Base-by-base conservation (phyloP, 1,284 basidiomycete genomes). In the Moniliophthora roreri region DNA sequence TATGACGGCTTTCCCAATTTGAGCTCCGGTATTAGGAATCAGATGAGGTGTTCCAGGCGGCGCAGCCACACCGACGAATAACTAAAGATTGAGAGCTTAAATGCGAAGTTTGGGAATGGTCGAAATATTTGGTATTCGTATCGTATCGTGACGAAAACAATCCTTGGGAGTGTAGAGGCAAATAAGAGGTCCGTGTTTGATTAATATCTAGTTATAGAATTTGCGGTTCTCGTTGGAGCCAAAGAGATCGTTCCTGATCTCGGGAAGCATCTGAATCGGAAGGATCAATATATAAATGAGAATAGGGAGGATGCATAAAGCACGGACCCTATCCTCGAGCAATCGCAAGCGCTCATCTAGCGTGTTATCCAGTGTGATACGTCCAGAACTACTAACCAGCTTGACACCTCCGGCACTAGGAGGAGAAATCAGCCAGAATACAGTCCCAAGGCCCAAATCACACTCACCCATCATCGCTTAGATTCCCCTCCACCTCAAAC, bases 281-380 rank as follows among this genome's bases (percentile, higher is more conserved):
- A 26, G 32, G 28, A 45, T 39, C n/a, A n/a, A n/a, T n/a, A n/a
- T n/a, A n/a, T n/a, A n/a, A n/a, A 23, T 23, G 42, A 16, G 26
- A 37, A 4, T 48, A 21, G 44, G 23, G 49, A 37, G 28, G 13
- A 26, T 53, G n/a, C 20, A n/a, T 11, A 13, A 53, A 39, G n/a
- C n/a, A 73, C 82, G 53, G 61, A 93, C 93, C 73, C 89, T 83
- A 66, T 95, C 91, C 72, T 97, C 93, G 40, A 97, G 75, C 58
- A 97, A 72, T 62, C 85, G 80, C 65, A 98, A 71, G 47, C 95
- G 83, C 67, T 95, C 93, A 60, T 93, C 92, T 49, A 98, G 77
- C 0, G 94, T 95, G 68, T 98, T 97, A 70, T 97, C 90, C 21
- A 98, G 79, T 34, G 84, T 89, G 68, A 97, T 97, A 48, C 91